Evolutionary conservation across 768 basidiomycete species (phyloP).

Genomic region (Hortiboletus campestris): DNA sequence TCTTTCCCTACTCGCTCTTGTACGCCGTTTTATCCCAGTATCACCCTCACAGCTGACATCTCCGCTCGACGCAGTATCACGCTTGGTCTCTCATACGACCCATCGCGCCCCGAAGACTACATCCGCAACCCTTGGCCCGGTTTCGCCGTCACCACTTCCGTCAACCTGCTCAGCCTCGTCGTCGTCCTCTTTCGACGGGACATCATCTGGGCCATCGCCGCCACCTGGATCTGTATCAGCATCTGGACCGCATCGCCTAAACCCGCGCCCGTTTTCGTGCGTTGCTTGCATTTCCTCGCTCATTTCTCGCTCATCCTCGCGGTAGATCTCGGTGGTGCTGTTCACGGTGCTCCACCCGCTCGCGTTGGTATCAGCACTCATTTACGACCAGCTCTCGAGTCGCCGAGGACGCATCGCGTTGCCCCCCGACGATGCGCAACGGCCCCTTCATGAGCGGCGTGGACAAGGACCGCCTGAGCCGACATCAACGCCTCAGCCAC

Average conservation of each 20-base stretch:
- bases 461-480: slow-evolving; percentile 1
- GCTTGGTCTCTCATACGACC: slow-evolving; percentile 57
- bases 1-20: slow-evolving; percentile 59
- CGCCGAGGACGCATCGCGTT: slow-evolving; percentile 41
- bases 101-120: slow-evolving; percentile 52
- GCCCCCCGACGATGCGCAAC: slow-evolving; percentile 36
- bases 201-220: slow-evolving; percentile 72
- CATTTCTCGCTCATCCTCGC: not conserved
- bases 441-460: not conserved
- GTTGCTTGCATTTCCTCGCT: slow-evolving; percentile 22
- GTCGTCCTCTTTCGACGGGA: slow-evolving; percentile 60
- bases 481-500: not conserved
- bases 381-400: slow-evolving; percentile 34
- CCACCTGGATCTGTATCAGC: slow-evolving; percentile 70
- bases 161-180: slow-evolving; percentile 58
- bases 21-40: slow-evolving; percentile 16
- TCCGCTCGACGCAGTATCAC: slow-evolving; percentile 50
- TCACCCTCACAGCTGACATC: not conserved
- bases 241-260: slow-evolving; percentile 63
- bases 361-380: slow-evolving; percentile 44
- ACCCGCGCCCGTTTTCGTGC: slow-evolving; percentile 60
- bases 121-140: slow-evolving; percentile 68
- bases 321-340: slow-evolving; percentile 55
- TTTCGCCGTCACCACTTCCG: slow-evolving; percentile 62
- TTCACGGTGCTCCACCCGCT: slow-evolving; percentile 72